Base-by-base conservation (phyloP, 495 filamentous ascomycete genomes). In the Copromyces sp. region DNA sequence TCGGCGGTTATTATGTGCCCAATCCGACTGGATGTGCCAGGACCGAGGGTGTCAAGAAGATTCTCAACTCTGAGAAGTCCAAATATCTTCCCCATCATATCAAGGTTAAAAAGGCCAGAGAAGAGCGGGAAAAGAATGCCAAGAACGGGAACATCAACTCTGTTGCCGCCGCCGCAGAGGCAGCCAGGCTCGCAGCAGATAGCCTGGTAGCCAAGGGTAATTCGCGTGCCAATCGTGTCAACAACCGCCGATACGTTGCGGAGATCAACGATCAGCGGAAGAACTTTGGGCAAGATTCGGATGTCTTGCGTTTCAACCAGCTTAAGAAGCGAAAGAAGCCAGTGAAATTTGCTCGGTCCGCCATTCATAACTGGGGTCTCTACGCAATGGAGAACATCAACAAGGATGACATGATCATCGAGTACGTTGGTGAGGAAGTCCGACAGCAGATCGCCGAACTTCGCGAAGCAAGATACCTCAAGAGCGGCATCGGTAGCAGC, bases 321-420 rank as follows among this genome's bases (percentile, higher is more conserved):
- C 89, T 99, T 47, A 98, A 98, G 86, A 99, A 98, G 81, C 90
- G 95, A 68, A 98, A 98, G 89, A 99, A 99, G 84, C 94, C 95
- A 0, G 95, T 99, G 71, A 95, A 95, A 78, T 99, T 99, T 79
- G 95, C 94, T 69, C 90, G 95, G 8, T 98, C 96, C 35, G 96
- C 95, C 68, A 99, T 99, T 76, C 95, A 99, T 81, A 97, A 97
- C 78, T 99, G 95, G 95, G 95, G 95, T 39, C 83, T 99, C 45
- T 99, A 98, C 77, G 94, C 95, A 8, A 94, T 97, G 85, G 95
- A 98, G 81, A 95, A 97, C 76, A 99, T 99, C 73, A 86, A 93
- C 39, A 94, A 93, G 75, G 97, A 97, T 79, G 95, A 99, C 81
- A 98, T 99, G 94, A 99, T 99, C 78, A 99, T 99, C 78, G 95